These are phyloP conservation scores for Saccharomyces cerevisiae DNA, from an alignment of 805 yeast genomes.

Conservation along the genomic window DNA sequence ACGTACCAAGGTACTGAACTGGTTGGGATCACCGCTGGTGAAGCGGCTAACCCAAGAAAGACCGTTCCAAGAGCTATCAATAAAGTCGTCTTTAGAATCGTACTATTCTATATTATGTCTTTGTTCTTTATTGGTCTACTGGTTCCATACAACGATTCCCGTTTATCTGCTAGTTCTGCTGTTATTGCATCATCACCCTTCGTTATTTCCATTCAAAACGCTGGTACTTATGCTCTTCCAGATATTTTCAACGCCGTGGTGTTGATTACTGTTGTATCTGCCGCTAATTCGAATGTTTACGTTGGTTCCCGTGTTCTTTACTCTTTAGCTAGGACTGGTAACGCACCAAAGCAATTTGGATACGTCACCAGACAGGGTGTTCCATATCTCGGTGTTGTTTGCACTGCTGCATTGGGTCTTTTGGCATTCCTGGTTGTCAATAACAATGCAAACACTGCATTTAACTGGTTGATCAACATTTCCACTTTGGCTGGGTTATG, in stretches of 20 bases:
- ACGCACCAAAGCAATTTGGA: conserved; percentile 52
- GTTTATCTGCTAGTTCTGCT: conserved; percentile 29
- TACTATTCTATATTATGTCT: conserved; percentile 51
- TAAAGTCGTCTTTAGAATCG: conserved; percentile 56
- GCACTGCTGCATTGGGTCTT: conserved; percentile 49
- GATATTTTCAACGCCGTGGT: conserved; percentile 67
- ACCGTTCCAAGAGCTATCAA: conserved; percentile 61
- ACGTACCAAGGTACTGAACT: conserved; percentile 55
- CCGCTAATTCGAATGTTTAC: conserved; percentile 71
- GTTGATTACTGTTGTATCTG: conserved; percentile 57
- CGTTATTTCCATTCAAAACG: conserved; percentile 55
- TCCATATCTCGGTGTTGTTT: conserved; percentile 48
- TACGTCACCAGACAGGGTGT: conserved; percentile 50
- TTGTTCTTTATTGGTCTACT: conserved; percentile 57
- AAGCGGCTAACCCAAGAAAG: conserved; percentile 56
- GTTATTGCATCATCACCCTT: conserved; percentile 55
- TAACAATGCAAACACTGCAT: conserved; percentile 44
- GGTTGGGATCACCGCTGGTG: conserved; percentile 53
- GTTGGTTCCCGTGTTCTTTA: conserved; percentile 64
- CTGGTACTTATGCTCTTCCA: conserved; percentile 61
- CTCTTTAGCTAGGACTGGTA: conserved; percentile 49
- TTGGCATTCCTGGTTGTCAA: conserved; percentile 50
- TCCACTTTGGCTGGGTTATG: conserved; percentile 61
- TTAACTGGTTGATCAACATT: conserved; percentile 59
- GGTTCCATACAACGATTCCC: conserved; percentile 54